phyloP scores from a whole-genome alignment of 2,329 filamentous ascomycete species.

The Venturia asperata region DNA sequence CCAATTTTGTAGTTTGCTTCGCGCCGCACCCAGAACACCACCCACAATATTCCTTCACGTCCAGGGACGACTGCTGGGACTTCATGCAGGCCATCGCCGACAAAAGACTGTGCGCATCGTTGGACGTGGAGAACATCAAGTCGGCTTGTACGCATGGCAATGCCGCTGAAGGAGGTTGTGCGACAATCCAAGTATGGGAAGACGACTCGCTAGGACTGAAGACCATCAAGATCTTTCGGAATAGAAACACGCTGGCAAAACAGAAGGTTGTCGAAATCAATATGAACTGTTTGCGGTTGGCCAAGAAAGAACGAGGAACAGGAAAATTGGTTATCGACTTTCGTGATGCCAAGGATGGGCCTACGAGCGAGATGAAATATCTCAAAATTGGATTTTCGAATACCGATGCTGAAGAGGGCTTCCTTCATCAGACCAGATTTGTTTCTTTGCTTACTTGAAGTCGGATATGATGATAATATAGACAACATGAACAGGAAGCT shows the following conservation, averaged over 20 bases:
- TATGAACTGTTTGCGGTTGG: neutral
- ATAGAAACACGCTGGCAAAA: constrained; percentile 17
- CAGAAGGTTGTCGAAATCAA: constrained; percentile 17
- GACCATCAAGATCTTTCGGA: constrained; percentile 17
- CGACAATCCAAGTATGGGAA: constrained; percentile 19
- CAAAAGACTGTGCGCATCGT: constrained; percentile 1
- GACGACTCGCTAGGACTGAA: neutral
- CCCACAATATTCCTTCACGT: constrained; percentile 19
- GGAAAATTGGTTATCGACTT: constrained; percentile 15
- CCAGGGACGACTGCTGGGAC: constrained; percentile 17
- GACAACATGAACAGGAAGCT: neutral
- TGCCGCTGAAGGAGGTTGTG: constrained; percentile 13
- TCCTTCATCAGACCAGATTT: constrained; percentile 16
- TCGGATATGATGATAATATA: constrained; percentile 1
- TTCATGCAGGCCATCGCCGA: constrained; percentile 18
- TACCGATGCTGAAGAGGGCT: constrained; percentile 8
- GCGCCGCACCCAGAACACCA: constrained; percentile 18
- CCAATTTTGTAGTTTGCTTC: constrained; percentile 18
- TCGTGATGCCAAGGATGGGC: constrained; percentile 14
- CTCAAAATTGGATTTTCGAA: constrained; percentile 19
- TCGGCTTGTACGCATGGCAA: constrained; percentile 19
- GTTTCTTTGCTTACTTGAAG: neutral
- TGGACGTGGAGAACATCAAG: constrained; percentile 19
- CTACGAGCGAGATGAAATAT: constrained; percentile 19
- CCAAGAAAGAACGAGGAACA: constrained; percentile 15